Evolutionary conservation across 768 basidiomycete species (phyloP).

Genomic region (Pleurotus pulmonarius): DNA sequence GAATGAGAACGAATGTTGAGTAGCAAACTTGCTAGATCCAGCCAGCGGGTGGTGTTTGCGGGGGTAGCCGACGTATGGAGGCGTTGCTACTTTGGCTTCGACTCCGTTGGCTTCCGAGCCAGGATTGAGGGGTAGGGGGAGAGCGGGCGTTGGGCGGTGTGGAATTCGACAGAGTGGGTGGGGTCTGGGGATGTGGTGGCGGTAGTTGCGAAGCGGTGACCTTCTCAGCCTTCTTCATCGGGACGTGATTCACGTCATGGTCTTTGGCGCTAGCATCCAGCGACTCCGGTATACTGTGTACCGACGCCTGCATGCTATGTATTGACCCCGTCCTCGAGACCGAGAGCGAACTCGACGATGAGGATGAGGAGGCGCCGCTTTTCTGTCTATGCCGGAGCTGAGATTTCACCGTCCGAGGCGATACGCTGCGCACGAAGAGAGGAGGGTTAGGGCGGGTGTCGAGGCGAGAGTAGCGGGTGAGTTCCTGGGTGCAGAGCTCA

Average conservation of each 20-base stretch:
- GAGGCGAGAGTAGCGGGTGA: conserved; percentile 39
- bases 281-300: conserved; percentile 54
- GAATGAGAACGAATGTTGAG: too few relatives aligned
- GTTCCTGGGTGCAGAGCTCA: conserved; percentile 64
- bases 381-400: conserved; percentile 16
- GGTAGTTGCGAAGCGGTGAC: neutral
- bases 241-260: neutral
- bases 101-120: conserved; percentile 28
- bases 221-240: neutral
- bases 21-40: conserved; percentile 34
- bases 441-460: neutral
- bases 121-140: conserved; percentile 44
- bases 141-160: conserved; percentile 21
- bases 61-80: conserved; percentile 18
- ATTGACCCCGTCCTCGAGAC: conserved; percentile 21
- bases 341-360: conserved; percentile 20
- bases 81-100: conserved; percentile 24
- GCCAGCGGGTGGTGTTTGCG: conserved; percentile 35
- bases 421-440: neutral
- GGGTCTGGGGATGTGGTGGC: neutral
- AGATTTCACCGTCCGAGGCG: neutral
- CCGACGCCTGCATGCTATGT: conserved; percentile 50
- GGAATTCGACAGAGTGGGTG: neutral
- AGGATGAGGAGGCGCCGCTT: neutral
- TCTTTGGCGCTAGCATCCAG: neutral